Evolutionary conservation across 1,139 yeast species (phyloP).

Genomic region (Scheffersomyces illinoinensis): DNA sequence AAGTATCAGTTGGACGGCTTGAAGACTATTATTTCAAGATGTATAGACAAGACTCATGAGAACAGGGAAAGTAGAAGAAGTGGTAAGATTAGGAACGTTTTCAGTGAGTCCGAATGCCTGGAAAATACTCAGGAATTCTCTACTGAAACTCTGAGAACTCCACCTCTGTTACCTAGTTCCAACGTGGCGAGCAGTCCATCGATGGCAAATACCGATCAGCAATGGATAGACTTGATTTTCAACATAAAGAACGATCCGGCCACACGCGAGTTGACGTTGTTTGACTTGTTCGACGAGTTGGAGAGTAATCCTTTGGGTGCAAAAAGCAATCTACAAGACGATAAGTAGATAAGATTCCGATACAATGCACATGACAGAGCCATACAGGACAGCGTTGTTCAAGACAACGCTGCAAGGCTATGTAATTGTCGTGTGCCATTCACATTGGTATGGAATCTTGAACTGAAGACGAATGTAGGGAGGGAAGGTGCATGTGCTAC

Average conservation of each 20-base stretch:
- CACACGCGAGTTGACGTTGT: not conserved
- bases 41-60: not conserved
- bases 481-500: not conserved
- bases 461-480: not conserved
- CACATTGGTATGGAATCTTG: not conserved
- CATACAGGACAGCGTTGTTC: too few species aligned
- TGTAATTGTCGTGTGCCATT: not conserved
- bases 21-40: not conserved
- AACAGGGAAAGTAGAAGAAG: not conserved
- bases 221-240: slow-evolving; percentile 10
- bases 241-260: slow-evolving; percentile 1
- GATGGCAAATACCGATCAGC: slow-evolving; percentile 7
- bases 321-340: not conserved
- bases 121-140: not conserved
- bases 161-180: not conserved
- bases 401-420: not conserved
- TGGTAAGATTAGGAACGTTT: not conserved
- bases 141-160: not conserved
- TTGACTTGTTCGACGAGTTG: not conserved
- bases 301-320: not conserved
- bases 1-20: slow-evolving; percentile 8
- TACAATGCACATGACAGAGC: too few species aligned
- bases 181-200: slow-evolving; percentile 1
- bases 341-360: not conserved
- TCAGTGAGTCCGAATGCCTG: not conserved